Conservation (phyloP, 148 eudicot species). For the Rhododendron molle region DNA sequence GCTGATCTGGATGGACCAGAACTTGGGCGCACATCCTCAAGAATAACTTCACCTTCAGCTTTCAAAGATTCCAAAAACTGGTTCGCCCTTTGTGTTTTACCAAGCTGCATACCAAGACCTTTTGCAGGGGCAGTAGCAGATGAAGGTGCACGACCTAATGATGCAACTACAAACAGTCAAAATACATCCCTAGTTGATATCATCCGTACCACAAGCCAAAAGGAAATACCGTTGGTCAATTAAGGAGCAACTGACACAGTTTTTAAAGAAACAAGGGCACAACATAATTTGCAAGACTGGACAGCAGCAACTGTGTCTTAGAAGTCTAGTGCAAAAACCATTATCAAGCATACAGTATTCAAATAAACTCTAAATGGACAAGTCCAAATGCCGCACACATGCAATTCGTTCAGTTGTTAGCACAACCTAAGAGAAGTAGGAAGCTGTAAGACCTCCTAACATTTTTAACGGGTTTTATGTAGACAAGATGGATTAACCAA, state of each 20-base stretch:
- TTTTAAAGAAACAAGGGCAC: too few relatives aligned
- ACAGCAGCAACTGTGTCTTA: not conserved
- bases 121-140: conserved; percentile 89
- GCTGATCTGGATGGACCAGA: conserved; percentile 59
- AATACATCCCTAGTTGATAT: not conserved
- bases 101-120: conserved; percentile 93
- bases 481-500: too few relatives aligned
- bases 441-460: not conserved
- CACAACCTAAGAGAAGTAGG: not conserved
- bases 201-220: not conserved
- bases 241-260: not conserved
- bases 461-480: not conserved
- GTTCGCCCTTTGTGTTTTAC: conserved; percentile 72
- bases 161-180: conserved; percentile 22
- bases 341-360: not conserved
- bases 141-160: conserved; percentile 68
- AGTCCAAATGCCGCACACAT: not conserved
- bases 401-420: not conserved
- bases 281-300: not conserved
- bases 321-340: not conserved
- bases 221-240: not conserved
- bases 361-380: not conserved
- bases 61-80: conserved; percentile 91
- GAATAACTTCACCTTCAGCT: conserved; percentile 95
- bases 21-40: conserved; percentile 81